Percentiles rank a stretch among this genome's conserved stretches.
Evolutionary conservation across 2,329 filamentous ascomycete species (phyloP).

Genomic region (Dactylellina parvicollis): DNA sequence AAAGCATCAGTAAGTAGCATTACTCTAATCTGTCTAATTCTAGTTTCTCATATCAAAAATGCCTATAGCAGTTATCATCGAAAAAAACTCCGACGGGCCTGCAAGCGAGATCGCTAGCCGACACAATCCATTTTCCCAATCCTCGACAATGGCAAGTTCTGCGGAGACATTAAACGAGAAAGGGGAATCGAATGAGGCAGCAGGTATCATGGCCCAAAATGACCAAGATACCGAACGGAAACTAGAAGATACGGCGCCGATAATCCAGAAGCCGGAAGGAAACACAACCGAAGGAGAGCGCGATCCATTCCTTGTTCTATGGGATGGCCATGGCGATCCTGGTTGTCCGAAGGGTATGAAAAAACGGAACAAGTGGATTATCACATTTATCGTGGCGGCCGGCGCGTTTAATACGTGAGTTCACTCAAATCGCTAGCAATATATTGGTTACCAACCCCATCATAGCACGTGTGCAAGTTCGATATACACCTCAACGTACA

Average conservation of each 20-base stretch:
- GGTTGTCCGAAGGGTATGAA: conserved; percentile 77
- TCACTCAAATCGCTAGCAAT: neutral
- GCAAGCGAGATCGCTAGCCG: neutral
- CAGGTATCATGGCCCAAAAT: conserved; percentile 52
- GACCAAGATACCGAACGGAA: conserved; percentile 56
- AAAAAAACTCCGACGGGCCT: neutral
- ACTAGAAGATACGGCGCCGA: conserved; percentile 47
- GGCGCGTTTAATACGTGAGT: conserved; percentile 86
- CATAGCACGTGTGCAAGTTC: conserved; percentile 81
- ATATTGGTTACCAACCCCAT: neutral
- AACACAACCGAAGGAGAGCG: conserved; percentile 56
- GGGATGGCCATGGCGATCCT: conserved; percentile 78
- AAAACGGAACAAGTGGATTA: conserved; percentile 77
- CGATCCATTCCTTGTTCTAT: conserved; percentile 74
- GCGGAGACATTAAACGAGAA: conserved; percentile 35
- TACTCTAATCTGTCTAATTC: neutral
- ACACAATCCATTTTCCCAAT: conserved; percentile 1
- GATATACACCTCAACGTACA: conserved; percentile 87
- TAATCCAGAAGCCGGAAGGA: conserved; percentile 54
- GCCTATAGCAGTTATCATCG: neutral
- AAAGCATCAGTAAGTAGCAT: neutral
- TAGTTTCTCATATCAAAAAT: conserved; percentile 15
- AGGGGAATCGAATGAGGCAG: neutral
- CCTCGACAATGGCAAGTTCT: conserved; percentile 30
- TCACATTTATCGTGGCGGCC: conserved; percentile 77